These are phyloP conservation scores for Boletellus ananas DNA, from an alignment of 768 basidiomycete species.

Conservation along the genomic window DNA sequence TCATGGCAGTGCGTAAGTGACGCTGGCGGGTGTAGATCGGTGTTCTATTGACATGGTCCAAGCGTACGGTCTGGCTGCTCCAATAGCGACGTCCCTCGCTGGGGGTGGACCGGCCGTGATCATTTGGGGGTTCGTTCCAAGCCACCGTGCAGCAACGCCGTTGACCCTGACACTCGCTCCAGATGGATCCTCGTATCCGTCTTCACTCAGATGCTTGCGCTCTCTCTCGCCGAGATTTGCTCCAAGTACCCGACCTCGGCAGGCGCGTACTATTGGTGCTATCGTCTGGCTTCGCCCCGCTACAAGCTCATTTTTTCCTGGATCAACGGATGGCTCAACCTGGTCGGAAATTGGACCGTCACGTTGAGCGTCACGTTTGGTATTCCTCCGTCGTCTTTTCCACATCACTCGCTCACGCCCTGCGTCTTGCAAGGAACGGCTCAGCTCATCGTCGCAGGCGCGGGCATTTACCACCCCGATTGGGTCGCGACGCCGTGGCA, in stretches of 20 bases:
- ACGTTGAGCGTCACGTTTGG: conserved; percentile 66
- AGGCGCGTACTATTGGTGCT: conserved; percentile 66
- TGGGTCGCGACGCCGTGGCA: conserved; percentile 60
- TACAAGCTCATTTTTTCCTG: conserved; percentile 53
- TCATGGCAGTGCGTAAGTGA: conserved; percentile 60
- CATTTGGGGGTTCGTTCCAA: conserved; percentile 47
- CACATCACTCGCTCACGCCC: background rate
- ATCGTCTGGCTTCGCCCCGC: conserved; percentile 51
- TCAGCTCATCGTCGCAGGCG: conserved; percentile 58
- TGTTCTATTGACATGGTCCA: conserved; percentile 2
- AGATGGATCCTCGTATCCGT: conserved; percentile 53
- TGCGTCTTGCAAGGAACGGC: conserved; percentile 42
- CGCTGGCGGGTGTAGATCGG: background rate
- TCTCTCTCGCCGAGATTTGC: conserved; percentile 56
- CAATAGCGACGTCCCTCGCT: conserved; percentile 51
- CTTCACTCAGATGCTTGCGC: conserved; percentile 45
- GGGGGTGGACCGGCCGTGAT: conserved; percentile 55
- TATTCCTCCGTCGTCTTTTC: background rate
- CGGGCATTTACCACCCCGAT: conserved; percentile 52
- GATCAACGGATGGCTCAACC: conserved; percentile 67
- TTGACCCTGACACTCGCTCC: background rate
- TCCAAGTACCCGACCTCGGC: conserved; percentile 61
- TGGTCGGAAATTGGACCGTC: conserved; percentile 68
- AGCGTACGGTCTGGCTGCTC: conserved; percentile 57
- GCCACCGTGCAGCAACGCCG: background rate